Percentiles rank a stretch among this genome's conserved stretches.
phyloP scores from a whole-genome alignment of 169 alveolate genomes.

The Plasmodium vinckei region DNA sequence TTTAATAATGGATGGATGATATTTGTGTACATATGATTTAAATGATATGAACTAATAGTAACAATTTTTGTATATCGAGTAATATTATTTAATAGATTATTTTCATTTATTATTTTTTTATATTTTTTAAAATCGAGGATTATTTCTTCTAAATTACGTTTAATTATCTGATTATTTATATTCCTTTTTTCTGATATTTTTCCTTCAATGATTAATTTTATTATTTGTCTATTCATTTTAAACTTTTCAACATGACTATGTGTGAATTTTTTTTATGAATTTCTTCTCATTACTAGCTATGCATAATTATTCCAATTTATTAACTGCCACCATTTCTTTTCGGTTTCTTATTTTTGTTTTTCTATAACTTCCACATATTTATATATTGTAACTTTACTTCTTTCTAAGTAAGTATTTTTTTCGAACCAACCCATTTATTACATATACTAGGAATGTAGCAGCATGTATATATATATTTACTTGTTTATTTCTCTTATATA shows the following conservation, averaged over 20 bases:
- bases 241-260: not conserved
- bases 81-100: conserved; percentile 29
- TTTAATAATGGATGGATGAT: conserved; percentile 35
- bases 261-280: too few relatives aligned
- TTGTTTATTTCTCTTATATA: too few relatives aligned
- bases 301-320: too few relatives aligned
- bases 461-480: too few relatives aligned
- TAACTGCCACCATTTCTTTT: too few relatives aligned
- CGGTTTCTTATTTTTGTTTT: too few relatives aligned
- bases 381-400: too few relatives aligned
- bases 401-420: too few relatives aligned
- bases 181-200: conserved; percentile 39
- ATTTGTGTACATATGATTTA: conserved; percentile 17
- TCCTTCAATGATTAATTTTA: conserved; percentile 4
- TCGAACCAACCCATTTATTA: too few relatives aligned
- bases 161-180: conserved; percentile 20
- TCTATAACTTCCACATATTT: too few relatives aligned
- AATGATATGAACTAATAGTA: not conserved
- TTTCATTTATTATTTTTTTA: not conserved
- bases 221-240: conserved; percentile 34
- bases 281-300: too few relatives aligned
- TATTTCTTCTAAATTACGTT: conserved; percentile 19
- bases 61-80: conserved; percentile 36
- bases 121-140: conserved; percentile 22
- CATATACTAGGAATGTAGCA: too few relatives aligned